Conservation (phyloP, 78 protist genomes). For the slime mould (Dictyostelium discoideum) region DNA sequence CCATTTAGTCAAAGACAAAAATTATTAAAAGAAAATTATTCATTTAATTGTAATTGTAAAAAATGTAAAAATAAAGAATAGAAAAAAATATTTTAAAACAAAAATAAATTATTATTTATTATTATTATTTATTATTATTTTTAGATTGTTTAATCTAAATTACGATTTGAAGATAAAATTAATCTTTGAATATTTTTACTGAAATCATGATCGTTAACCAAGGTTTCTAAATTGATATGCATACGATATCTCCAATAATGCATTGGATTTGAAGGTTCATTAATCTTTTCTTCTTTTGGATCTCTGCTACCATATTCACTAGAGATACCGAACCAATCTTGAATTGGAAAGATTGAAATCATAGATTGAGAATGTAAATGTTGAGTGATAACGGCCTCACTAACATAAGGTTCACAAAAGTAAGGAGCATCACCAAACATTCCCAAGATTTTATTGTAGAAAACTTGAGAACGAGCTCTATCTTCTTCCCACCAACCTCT, state of each 20-base stretch:
- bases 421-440: constrained; percentile 80
- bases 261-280: constrained; percentile 84
- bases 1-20: background rate
- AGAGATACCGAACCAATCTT: constrained; percentile 78
- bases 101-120: background rate
- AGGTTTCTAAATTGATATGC: constrained; percentile 76
- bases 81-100: background rate
- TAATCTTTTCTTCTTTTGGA: constrained; percentile 86
- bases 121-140: background rate
- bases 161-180: constrained; percentile 49
- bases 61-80: constrained; percentile 24
- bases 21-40: constrained; percentile 16
- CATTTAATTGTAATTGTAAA: constrained; percentile 52
- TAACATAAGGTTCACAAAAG: constrained; percentile 70
- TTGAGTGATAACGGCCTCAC: constrained; percentile 61
- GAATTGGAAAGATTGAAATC: constrained; percentile 86
- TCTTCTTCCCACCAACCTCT: constrained; percentile 90
- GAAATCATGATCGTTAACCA: constrained; percentile 25
- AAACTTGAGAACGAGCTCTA: constrained; percentile 61
- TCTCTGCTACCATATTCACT: constrained; percentile 41
- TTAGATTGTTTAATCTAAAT: background rate
- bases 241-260: constrained; percentile 90
- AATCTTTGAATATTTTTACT: constrained; percentile 35
- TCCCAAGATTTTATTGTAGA: constrained; percentile 71
- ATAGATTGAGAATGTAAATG: constrained; percentile 74